Evolutionary conservation across 2,329 filamentous ascomycete genomes (phyloP), one percentile per base, ranked within the genome.

Genomic region (Hymenoscyphus linearis): DNA sequence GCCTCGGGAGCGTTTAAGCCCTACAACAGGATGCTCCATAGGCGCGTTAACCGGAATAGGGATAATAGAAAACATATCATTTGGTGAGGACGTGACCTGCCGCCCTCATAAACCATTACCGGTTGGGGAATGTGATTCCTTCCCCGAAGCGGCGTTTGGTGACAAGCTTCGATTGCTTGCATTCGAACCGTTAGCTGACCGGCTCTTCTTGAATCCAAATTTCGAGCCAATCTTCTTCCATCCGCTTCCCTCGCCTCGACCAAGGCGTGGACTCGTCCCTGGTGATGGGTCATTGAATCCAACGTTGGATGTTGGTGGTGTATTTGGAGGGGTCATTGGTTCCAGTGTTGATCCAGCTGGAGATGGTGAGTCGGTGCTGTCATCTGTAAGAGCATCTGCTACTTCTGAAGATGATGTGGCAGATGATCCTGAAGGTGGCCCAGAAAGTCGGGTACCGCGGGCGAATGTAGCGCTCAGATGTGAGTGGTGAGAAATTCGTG

Each of bases 251-350:
- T 68, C 69, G 27, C 55, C 62, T 44, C 67, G 67, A 27, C 52
- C 52, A n/a, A 52, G 47, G 12, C 53, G 47, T 14, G 69, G 69
- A 53, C 67, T 70, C 1, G 69, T 67, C 3, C 65, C 64, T 14
- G 68, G 69, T 2, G 70, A 71, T 2, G 62, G 59, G 22, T 66
- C 66, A n/a, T 35, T 50, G 26, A 72, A 70, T 13, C 59, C 64
- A 14, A 61, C 59, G 64, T 86, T 82, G 0, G 83, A 80, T 0
- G 81, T 83, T 0, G 88, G 88, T 36, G 89, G 87, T 2, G 86
- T 90, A 2, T 83, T 90, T 0, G 89, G 89, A 0, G 89, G 89
- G 3, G 89, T 92, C 79, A 91, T 86, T 2, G 81, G 87, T 70
- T 88, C 87, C 62, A 79, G 76, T 27, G 76, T 72, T 37, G 69